phyloP scores from a whole-genome alignment of 208 protist genomes.

The Endotrypanum monterogeii region DNA sequence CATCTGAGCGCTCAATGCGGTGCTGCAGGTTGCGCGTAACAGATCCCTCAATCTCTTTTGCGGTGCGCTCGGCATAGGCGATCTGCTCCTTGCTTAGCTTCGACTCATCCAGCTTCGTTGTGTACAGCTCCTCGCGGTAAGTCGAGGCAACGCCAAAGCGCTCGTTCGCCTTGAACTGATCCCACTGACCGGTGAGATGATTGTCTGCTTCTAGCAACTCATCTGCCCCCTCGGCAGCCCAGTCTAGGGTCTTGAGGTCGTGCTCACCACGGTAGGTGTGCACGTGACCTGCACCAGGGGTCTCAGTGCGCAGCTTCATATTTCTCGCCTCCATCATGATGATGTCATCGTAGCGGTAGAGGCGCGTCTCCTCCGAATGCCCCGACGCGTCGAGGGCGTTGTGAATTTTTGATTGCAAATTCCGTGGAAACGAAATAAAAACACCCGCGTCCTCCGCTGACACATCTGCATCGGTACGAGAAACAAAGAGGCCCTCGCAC shows the following conservation, averaged over 20 bases:
- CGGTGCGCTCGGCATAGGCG: constrained; percentile 63
- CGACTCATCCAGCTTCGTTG: constrained; percentile 82
- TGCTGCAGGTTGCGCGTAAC: constrained; percentile 65
- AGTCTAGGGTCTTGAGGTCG: constrained; percentile 73
- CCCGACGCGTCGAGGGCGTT: constrained; percentile 46
- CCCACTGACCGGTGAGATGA: constrained; percentile 69
- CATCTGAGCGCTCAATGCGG: constrained; percentile 66
- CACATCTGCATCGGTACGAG: constrained; percentile 69
- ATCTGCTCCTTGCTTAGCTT: constrained; percentile 77
- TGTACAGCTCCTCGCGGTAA: constrained; percentile 89
- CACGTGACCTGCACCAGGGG: constrained; percentile 52
- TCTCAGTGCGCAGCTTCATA: constrained; percentile 75
- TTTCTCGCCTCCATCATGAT: constrained; percentile 70
- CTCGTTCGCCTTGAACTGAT: constrained; percentile 91
- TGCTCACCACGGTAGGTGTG: constrained; percentile 54
- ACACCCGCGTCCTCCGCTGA: constrained; percentile 54
- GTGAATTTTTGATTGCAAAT: constrained; percentile 52
- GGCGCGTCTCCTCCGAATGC: constrained; percentile 38
- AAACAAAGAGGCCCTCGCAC: constrained; percentile 87
- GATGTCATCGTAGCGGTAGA: constrained; percentile 72
- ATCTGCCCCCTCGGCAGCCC: constrained; percentile 53
- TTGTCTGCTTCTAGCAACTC: constrained; percentile 67
- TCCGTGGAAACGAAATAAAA: constrained; percentile 67
- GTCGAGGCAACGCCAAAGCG: constrained; percentile 82
- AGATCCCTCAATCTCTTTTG: constrained; percentile 77